phyloP scores from a whole-genome alignment of 305 asterid genomes.

The Ilex paraguariensis region DNA sequence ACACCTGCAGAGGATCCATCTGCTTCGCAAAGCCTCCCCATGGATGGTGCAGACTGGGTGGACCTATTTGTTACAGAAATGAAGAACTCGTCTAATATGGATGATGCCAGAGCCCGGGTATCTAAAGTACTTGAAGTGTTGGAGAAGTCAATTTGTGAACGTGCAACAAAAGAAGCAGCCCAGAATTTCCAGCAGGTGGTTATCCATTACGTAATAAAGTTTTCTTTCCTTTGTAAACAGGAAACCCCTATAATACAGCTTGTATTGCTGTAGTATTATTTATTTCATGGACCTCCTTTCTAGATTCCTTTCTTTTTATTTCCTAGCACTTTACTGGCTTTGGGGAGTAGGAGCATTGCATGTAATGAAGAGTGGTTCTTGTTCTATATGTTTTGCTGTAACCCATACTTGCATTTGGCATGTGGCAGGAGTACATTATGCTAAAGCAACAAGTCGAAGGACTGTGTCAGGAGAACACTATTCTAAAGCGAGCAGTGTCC shows the following conservation, averaged over 20 bases:
- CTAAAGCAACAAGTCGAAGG: slow-evolving; percentile 81
- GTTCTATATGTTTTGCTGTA: not conserved
- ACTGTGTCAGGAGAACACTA: slow-evolving; percentile 62
- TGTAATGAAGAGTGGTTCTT: not conserved
- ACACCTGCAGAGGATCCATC: slow-evolving; percentile 39
- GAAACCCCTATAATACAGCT: not conserved
- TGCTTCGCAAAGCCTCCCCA: slow-evolving; percentile 38
- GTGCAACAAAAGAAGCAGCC: slow-evolving; percentile 28
- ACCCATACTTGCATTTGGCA: slow-evolving; percentile 2
- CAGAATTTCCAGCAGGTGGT: slow-evolving; percentile 30
- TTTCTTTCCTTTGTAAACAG: not conserved
- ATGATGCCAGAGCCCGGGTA: slow-evolving; percentile 89
- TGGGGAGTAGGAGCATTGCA: not conserved
- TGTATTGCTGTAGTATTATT: not conserved
- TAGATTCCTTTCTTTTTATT: not conserved
- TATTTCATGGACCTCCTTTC: not conserved
- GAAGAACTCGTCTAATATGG: slow-evolving; percentile 57
- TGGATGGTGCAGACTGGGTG: slow-evolving; percentile 81
- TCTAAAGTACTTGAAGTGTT: slow-evolving; percentile 78
- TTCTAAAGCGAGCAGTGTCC: slow-evolving; percentile 37
- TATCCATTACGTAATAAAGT: not conserved
- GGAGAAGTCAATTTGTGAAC: slow-evolving; percentile 70
- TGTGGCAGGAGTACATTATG: slow-evolving; percentile 51
- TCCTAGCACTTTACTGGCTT: slow-evolving; percentile 1
- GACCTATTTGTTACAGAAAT: slow-evolving; percentile 89